Evolutionary conservation across 495 filamentous ascomycete species (phyloP).

Genomic region (Glonium stellatum): DNA sequence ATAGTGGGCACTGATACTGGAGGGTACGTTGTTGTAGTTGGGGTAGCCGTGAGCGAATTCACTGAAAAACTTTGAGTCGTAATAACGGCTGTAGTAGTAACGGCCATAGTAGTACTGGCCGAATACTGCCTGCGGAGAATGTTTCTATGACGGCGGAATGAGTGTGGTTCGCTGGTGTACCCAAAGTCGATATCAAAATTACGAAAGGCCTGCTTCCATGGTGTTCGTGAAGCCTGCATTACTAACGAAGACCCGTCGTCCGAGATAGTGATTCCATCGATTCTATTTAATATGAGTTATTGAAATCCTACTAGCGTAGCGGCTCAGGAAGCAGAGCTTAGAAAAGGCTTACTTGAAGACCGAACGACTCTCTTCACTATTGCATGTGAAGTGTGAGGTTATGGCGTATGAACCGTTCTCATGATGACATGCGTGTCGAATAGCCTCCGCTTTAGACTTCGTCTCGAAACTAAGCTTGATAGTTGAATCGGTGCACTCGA

Average conservation of each 20-base stretch:
- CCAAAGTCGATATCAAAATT: constrained; percentile 23
- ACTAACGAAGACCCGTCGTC: constrained; percentile 14
- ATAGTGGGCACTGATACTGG: background rate
- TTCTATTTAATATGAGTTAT: constrained; percentile 8
- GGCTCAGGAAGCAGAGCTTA: background rate
- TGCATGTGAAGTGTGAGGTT: constrained; percentile 23
- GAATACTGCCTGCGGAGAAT: constrained; percentile 7
- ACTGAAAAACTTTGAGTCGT: background rate
- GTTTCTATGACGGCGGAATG: constrained; percentile 13
- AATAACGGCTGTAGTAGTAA: background rate
- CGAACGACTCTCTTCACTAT: constrained; percentile 19
- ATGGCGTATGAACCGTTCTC: constrained; percentile 17
- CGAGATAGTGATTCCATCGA: constrained; percentile 1
- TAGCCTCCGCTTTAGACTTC: constrained; percentile 7
- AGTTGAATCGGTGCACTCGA: constrained; percentile 8
- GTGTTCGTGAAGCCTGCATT: constrained; percentile 8
- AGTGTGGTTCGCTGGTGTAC: constrained; percentile 17
- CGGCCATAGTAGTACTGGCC: background rate
- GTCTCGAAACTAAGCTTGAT: constrained; percentile 21
- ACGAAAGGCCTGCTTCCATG: constrained; percentile 17
- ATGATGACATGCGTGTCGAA: constrained; percentile 9
- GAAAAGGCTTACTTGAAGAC: constrained; percentile 16
- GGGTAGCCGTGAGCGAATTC: background rate
- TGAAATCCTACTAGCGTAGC: background rate
- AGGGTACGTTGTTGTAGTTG: background rate